Conservation (phyloP, 495 filamentous ascomycete genomes). For the Cercophora samala region DNA sequence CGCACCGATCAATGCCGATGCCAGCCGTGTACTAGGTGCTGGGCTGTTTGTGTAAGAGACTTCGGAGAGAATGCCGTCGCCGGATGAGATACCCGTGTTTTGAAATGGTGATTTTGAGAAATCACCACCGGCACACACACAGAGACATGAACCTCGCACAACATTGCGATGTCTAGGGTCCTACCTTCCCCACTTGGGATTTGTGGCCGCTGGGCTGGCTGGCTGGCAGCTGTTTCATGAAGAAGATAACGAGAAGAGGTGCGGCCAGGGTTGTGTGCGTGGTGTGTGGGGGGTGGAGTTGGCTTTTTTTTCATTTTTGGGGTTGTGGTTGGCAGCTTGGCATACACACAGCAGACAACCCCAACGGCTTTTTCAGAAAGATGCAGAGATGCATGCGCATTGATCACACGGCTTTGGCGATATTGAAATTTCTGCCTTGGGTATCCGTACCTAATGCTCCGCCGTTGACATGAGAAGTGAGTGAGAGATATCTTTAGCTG, state of each 20-base stretch:
- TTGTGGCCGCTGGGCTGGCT: neutral
- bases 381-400: neutral
- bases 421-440: neutral
- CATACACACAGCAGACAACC: neutral
- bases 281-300: neutral
- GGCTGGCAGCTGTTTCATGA: neutral
- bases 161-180: too few species aligned
- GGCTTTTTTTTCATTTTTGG: neutral
- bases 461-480: neutral
- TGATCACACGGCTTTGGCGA: neutral
- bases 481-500: too few species aligned
- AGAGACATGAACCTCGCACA: too few species aligned
- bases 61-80: neutral
- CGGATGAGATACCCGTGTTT: neutral
- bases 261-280: neutral
- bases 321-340: conserved; percentile 5
- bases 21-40: neutral
- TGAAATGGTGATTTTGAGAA: neutral
- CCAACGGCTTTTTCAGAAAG: too few species aligned
- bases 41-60: too few species aligned
- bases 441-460: too few species aligned
- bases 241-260: neutral
- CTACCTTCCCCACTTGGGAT: conserved; percentile 5
- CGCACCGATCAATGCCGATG: neutral
- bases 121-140: neutral